Evolutionary conservation across 768 basidiomycete genomes (phyloP), one percentile per base, ranked within the genome.

Genomic region (Coprinellus micaceus): DNA sequence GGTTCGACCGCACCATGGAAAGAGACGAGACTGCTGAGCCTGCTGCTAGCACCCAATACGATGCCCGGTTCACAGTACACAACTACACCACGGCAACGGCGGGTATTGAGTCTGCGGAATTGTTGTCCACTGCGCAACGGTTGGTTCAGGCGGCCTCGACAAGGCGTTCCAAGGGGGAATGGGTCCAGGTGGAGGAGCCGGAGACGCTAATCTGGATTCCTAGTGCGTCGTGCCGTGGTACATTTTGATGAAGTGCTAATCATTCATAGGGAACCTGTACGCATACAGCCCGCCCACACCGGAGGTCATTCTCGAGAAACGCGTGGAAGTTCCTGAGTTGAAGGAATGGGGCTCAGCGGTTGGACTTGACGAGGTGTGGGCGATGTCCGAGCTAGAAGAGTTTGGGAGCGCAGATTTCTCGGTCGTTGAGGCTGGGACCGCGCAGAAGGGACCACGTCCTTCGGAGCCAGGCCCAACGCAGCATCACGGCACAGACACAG

Each of bases 261-360:
- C 10, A 13, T 4, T 46, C 25, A 25, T 25, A 49, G 47, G 26
- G 12, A 49, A 49, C 17, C 28, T 49, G n/a, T 49, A 49, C 17
- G 47, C 26, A 15, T 49, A 49, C 17, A 49, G 11, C 21, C n/a
- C 47, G 13, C 2, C 47, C 26, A 25, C 25, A 17, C 47, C 47
- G 13, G 7, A 12, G 17, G 28, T 49, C 19, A 17, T 25, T 15
- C 6, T 3, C 15, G 47, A 30, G 28, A 28, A 48, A 12, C 24
- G 39, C 25, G 37, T 2, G 1, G 29, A 2, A 12, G 39, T 19
- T 12, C 2, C 21, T 1, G 39, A 43, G 15, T n/a, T 58, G 17
- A 71, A 67, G 33, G 74, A 76, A 46, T 82, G 82, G 82, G 76
- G 73, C 10, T 63, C 64, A 7, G 59, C 64, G 6, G 45, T 66